Conservation (phyloP, 805 yeast genomes). For the Cyberlindnera nakhonratchasimensis region DNA sequence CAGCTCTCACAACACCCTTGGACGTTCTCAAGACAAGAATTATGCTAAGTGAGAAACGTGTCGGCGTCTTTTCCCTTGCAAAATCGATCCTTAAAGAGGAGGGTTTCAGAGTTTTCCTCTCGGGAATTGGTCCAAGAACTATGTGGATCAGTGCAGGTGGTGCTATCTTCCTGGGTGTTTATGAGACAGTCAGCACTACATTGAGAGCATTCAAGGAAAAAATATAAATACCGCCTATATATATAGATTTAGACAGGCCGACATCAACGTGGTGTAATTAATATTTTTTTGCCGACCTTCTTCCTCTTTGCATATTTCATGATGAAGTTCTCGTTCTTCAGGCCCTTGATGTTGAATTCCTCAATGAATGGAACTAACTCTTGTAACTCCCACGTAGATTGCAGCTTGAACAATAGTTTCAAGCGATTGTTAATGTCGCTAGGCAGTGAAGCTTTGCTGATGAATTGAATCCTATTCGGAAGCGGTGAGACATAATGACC, state of each 20-base stretch:
- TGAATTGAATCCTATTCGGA: slow-evolving; percentile 44
- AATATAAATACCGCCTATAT: neutral
- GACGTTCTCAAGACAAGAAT: slow-evolving; percentile 80
- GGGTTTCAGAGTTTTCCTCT: slow-evolving; percentile 67
- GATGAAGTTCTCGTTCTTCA: slow-evolving; percentile 55
- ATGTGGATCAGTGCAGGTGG: slow-evolving; percentile 99
- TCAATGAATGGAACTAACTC: slow-evolving; percentile 64
- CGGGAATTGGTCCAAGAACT: slow-evolving; percentile 93
- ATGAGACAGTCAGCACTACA: slow-evolving; percentile 49
- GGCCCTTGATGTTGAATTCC: slow-evolving; percentile 50
- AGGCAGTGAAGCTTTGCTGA: slow-evolving; percentile 50
- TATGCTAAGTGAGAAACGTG: slow-evolving; percentile 61
- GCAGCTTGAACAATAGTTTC: slow-evolving; percentile 48
- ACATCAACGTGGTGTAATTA: slow-evolving; percentile 31
- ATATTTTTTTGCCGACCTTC: slow-evolving; percentile 39
- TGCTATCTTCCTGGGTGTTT: slow-evolving; percentile 92
- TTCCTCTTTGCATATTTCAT: slow-evolving; percentile 60
- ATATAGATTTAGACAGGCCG: neutral
- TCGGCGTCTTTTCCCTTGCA: slow-evolving; percentile 47
- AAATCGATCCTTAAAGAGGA: slow-evolving; percentile 60
- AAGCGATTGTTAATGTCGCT: slow-evolving; percentile 47
- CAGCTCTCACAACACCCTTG: slow-evolving; percentile 76
- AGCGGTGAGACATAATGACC: slow-evolving; percentile 55
- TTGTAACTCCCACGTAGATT: slow-evolving; percentile 55
- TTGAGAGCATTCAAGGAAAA: slow-evolving; percentile 12